Percentiles rank a stretch among this genome's conserved stretches.
Conservation (phyloP, 2,329 filamentous ascomycete species). For the Aspergillus jensenii region DNA sequence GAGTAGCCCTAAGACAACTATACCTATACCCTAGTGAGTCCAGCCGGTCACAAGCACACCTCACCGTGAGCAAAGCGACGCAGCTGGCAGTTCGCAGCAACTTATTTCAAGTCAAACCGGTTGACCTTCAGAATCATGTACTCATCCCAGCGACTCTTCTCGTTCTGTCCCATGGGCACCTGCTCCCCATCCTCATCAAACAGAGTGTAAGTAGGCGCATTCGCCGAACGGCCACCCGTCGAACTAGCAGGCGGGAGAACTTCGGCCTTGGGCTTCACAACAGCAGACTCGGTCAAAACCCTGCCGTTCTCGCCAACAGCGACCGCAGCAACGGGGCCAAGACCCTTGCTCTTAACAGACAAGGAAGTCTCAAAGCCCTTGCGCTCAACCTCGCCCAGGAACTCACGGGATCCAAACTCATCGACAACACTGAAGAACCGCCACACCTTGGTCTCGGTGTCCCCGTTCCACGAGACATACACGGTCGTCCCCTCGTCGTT, state of each 20-base stretch:
- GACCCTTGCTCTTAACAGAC: slow-evolving; percentile 18
- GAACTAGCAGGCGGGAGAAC: slow-evolving; percentile 17
- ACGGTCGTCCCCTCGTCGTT: slow-evolving; percentile 31
- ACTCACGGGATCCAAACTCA: slow-evolving; percentile 8
- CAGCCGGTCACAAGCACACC: not conserved
- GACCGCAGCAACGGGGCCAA: slow-evolving; percentile 44
- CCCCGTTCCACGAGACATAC: slow-evolving; percentile 57
- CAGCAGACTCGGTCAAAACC: slow-evolving; percentile 23
- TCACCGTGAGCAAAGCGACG: not conserved
- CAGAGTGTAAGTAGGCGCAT: not conserved
- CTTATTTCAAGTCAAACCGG: slow-evolving; percentile 12
- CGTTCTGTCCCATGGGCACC: not conserved
- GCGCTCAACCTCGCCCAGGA: slow-evolving; percentile 8
- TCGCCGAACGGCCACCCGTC: not conserved
- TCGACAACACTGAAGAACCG: slow-evolving; percentile 9
- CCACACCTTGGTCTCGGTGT: slow-evolving; percentile 48
- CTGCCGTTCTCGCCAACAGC: slow-evolving; percentile 27
- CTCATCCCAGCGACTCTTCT: slow-evolving; percentile 11
- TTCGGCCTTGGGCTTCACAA: slow-evolving; percentile 21
- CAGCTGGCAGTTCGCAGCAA: not conserved
- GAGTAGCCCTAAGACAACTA: not conserved
- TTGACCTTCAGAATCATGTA: slow-evolving; percentile 16
- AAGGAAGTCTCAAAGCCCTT: slow-evolving; percentile 31
- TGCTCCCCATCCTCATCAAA: slow-evolving; percentile 7
- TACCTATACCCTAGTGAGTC: not conserved